phyloP scores from a whole-genome alignment of 768 basidiomycete genomes.

The Chalciporus pseudorubinellus region DNA sequence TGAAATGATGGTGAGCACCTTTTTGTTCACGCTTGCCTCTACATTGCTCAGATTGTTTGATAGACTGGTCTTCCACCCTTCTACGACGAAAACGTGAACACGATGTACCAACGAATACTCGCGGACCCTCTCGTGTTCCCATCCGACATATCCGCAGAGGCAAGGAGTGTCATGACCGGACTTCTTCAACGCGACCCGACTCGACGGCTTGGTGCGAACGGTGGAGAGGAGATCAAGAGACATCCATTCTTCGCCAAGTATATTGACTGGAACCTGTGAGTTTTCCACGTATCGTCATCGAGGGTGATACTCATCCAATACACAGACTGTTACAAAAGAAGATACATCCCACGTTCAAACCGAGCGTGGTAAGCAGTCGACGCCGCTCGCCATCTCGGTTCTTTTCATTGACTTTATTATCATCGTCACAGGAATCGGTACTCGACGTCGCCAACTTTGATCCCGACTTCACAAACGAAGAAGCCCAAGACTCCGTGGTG shows the following conservation, averaged over 20 bases:
- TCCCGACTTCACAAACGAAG: constrained; percentile 94
- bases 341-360: constrained; percentile 97
- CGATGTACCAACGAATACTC: constrained; percentile 95
- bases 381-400: background rate
- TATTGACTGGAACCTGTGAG: constrained; percentile 84
- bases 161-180: constrained; percentile 83
- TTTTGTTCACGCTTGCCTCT: background rate
- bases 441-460: constrained; percentile 97
- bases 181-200: constrained; percentile 88
- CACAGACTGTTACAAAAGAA: constrained; percentile 81
- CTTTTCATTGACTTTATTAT: constrained; percentile 4
- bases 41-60: constrained; percentile 2
- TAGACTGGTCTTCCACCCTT: constrained; percentile 96
- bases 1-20: constrained; percentile 79
- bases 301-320: constrained; percentile 1
- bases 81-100: constrained; percentile 98
- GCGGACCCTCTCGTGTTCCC: constrained; percentile 92
- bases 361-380: constrained; percentile 71
- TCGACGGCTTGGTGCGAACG: constrained; percentile 84
- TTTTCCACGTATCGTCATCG: constrained; percentile 1
- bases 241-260: constrained; percentile 95
- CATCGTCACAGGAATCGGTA: constrained; percentile 66
- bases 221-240: constrained; percentile 93
- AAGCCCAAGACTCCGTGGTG: constrained; percentile 93
- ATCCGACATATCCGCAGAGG: constrained; percentile 83